These are phyloP conservation scores for Adansonia gregorii DNA, from an alignment of 441 rosid genomes.

Conservation along the genomic window DNA sequence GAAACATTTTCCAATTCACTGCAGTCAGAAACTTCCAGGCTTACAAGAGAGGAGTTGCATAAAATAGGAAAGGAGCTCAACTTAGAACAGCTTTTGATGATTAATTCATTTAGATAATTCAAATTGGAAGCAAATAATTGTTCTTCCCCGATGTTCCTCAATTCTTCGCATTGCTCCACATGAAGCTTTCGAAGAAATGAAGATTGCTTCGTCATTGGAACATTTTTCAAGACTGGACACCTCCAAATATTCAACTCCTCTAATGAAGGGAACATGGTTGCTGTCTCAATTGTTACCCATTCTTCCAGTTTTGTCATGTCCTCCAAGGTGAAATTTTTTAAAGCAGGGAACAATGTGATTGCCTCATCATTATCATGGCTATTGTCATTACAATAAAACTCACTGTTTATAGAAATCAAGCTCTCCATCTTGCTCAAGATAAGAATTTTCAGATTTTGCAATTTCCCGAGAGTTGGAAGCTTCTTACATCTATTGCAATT, in stretches of 20 bases:
- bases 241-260: background rate
- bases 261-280: background rate
- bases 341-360: constrained; percentile 25
- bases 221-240: constrained; percentile 1
- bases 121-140: no score
- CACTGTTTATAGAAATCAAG: constrained; percentile 20
- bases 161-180: background rate
- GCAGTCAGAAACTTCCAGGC: no score
- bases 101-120: no score
- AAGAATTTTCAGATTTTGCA: constrained; percentile 13
- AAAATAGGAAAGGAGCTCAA: no score
- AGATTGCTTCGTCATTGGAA: background rate
- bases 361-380: background rate
- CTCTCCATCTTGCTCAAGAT: background rate
- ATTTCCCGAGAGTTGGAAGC: constrained; percentile 30
- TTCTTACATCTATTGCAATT: background rate
- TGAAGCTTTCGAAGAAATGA: constrained; percentile 10
- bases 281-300: background rate
- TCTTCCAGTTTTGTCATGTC: constrained; percentile 7
- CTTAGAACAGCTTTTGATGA: no score
- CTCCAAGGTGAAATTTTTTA: background rate
- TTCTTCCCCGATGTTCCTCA: background rate
- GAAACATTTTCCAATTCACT: no score
- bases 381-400: background rate
- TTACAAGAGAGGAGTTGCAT: no score